These are phyloP conservation scores for Suaeda aralocaspica DNA, from an alignment of 148 eudicot genomes.

Conservation along the genomic window DNA sequence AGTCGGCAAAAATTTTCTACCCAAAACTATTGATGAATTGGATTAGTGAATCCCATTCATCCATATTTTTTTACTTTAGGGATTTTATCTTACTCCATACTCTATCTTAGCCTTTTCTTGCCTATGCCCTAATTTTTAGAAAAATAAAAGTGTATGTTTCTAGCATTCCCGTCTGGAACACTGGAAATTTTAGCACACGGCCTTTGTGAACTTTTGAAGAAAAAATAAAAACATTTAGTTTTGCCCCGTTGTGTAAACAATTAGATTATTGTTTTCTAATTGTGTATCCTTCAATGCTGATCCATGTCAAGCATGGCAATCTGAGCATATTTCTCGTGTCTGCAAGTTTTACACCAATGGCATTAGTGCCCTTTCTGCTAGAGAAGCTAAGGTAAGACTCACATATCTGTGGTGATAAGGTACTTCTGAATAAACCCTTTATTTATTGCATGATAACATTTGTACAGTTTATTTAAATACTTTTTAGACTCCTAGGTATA, in stretches of 20 bases:
- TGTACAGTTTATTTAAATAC: neutral
- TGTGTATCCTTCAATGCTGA: neutral
- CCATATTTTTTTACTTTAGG: too few relatives aligned
- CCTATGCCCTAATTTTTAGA: too few relatives aligned
- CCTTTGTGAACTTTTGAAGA: neutral
- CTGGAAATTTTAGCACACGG: neutral
- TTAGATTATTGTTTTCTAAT: neutral
- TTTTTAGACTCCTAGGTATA: neutral
- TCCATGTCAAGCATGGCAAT: constrained; percentile 3
- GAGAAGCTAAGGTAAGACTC: constrained; percentile 93
- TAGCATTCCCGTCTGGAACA: too few relatives aligned
- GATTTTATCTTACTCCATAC: too few relatives aligned
- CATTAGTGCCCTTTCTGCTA: constrained; percentile 83
- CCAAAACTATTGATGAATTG: too few relatives aligned
- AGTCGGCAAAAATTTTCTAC: too few relatives aligned
- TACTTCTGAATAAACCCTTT: constrained; percentile 15
- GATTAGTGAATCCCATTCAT: too few relatives aligned
- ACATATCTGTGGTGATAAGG: constrained; percentile 86
- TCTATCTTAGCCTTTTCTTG: too few relatives aligned
- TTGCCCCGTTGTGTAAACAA: too few relatives aligned
- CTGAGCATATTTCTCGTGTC: constrained; percentile 1
- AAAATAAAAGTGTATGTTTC: too few relatives aligned
- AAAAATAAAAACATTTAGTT: too few relatives aligned
- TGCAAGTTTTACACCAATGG: constrained; percentile 88
- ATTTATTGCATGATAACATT: neutral